Evolutionary conservation across 441 rosid genomes (phyloP), one percentile per base, ranked within the genome.

Genomic region (Pelargonium fulgidum): DNA sequence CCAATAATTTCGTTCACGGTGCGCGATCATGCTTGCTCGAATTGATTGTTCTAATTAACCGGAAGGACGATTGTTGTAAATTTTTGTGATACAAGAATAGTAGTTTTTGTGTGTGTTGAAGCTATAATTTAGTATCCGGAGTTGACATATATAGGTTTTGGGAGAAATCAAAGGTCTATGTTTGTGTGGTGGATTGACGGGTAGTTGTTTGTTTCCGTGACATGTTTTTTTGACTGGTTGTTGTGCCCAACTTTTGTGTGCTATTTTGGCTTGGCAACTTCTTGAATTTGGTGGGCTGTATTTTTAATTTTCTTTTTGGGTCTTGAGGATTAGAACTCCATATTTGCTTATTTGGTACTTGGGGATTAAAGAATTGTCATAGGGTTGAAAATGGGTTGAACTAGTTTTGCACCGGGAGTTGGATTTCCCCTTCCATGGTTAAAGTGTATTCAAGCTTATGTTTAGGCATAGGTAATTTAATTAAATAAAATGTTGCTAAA

Each of bases 381-480:
- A 42, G 3, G 44, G 62, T 45, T 88, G 85, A 61, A 85, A 84
- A 80, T 86, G 89, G 90, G 72, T 76, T 54, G 85, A 87, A 67
- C 82, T 80, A 58, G 44, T 86, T 12, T 76, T 73, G 69, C 79
- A 67, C 70, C 81, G 22, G 87, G 83, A 50, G 14, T 59, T 66
- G 79, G 69, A 72, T 85, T 14, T 78, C 79, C 72, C 87, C 87
- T 62, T 75, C 77, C 9, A 65, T 91, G 75, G 71, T 91, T 39
- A 87, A 86, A 82, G 86, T 87, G 41, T 83, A 83, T 63, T 80
- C 86, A 33, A 84, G 75, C 64, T 73, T 83, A 62, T 85, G 1
- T 58, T 48, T 62, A 7, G 47, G 22, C 79, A 78, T 3, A 89
- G 89, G 44, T 79, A 70, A 68, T 80, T 83, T 16, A 13, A 86